Conservation (phyloP, 495 filamentous ascomycete species). For the Aspergillus funiculosus region DNA sequence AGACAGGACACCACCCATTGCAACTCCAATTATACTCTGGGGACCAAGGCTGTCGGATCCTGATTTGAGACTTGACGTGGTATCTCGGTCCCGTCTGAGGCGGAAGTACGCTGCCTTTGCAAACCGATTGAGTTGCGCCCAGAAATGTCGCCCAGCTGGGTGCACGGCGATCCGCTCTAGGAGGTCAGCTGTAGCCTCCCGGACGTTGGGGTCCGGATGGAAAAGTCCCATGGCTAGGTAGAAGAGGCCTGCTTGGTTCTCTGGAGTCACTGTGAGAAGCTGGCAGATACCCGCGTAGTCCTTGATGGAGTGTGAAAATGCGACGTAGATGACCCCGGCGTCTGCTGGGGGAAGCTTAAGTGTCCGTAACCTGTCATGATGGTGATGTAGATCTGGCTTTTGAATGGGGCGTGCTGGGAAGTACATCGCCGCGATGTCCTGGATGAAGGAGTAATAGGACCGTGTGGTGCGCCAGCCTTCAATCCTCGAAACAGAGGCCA, state of each 20-base stretch:
- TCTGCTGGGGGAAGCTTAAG: conserved; percentile 66
- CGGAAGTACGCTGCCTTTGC: conserved; percentile 73
- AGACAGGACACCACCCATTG: conserved; percentile 26
- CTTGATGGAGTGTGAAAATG: conserved; percentile 67
- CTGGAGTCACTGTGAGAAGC: conserved; percentile 77
- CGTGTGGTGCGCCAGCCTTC: conserved; percentile 94
- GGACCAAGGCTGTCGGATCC: conserved; percentile 22
- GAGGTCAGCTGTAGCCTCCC: conserved; percentile 69
- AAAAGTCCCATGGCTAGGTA: conserved; percentile 91
- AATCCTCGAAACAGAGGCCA: conserved; percentile 82
- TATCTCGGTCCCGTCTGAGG: conserved; percentile 59
- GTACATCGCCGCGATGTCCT: conserved; percentile 57
- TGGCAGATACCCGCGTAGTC: conserved; percentile 87
- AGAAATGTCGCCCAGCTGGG: conserved; percentile 90
- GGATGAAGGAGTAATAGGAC: conserved; percentile 91
- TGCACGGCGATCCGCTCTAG: conserved; percentile 78
- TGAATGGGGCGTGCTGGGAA: conserved; percentile 66
- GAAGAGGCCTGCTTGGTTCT: conserved; percentile 84
- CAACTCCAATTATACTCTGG: conserved; percentile 37
- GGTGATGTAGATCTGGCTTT: conserved; percentile 78
- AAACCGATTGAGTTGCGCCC: conserved; percentile 78
- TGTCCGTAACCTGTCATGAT: conserved; percentile 81
- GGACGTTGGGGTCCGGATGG: conserved; percentile 74
- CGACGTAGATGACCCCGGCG: conserved; percentile 72
- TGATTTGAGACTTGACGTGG: conserved; percentile 22